A percentile compares a stretch with the other conserved stretches of the same genome.
These are phyloP conservation scores for Xenoacremonium recifei DNA, from an alignment of 2,329 filamentous ascomycete species.

Conservation along the genomic window DNA sequence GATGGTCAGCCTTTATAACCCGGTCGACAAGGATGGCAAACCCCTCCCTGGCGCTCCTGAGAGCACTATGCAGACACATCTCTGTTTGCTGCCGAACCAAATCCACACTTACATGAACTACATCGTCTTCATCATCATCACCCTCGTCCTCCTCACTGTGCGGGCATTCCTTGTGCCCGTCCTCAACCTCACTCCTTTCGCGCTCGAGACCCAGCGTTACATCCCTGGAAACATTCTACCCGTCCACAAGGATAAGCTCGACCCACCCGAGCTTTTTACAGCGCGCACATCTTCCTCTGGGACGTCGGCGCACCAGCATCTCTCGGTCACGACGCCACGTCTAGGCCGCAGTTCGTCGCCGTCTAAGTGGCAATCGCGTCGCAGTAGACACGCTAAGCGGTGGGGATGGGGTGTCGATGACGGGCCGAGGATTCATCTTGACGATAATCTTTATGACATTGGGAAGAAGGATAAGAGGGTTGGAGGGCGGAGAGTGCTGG, in stretches of 20 bases:
- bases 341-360: constrained; percentile 20
- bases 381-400: constrained; percentile 20
- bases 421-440: constrained; percentile 54
- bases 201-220: constrained; percentile 41
- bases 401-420: constrained; percentile 46
- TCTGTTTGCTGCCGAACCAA: constrained; percentile 89
- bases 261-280: constrained; percentile 33
- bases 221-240: constrained; percentile 32
- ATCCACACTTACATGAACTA: constrained; percentile 82
- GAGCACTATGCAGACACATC: constrained; percentile 77
- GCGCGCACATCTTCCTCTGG: constrained; percentile 18
- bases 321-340: constrained; percentile 20
- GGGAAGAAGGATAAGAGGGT: constrained; percentile 23
- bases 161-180: constrained; percentile 58
- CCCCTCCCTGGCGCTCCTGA: constrained; percentile 42
- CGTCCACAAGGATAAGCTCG: constrained; percentile 53
- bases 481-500: constrained; percentile 34
- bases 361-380: constrained; percentile 24
- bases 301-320: constrained; percentile 20
- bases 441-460: constrained; percentile 46
- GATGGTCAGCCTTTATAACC: constrained; percentile 90
- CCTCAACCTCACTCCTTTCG: constrained; percentile 52
- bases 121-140: constrained; percentile 57
- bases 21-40: constrained; percentile 62
- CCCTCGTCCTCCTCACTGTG: constrained; percentile 47